These are phyloP conservation scores for Trichomonas tenax DNA, from an alignment of 208 protist species.

Conservation along the genomic window DNA sequence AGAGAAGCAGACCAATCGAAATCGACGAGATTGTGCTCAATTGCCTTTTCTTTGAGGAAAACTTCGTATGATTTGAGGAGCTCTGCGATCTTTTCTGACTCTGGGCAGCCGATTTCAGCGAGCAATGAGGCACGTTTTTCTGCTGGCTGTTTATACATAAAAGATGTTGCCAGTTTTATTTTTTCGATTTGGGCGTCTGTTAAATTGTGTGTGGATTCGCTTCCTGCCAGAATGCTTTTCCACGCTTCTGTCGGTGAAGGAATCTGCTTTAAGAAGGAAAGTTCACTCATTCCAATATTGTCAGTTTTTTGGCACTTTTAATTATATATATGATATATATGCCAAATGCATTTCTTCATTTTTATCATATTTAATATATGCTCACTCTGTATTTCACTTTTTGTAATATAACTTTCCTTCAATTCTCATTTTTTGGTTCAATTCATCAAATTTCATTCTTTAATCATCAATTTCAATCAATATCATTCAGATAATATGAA, in stretches of 20 bases:
- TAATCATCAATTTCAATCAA: too few relatives aligned
- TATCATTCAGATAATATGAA: too few relatives aligned
- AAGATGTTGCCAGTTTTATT: not conserved
- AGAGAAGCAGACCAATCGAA: constrained; percentile 3
- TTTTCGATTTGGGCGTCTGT: not conserved
- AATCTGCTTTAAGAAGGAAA: not conserved
- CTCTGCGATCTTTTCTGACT: not conserved
- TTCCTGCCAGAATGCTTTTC: not conserved
- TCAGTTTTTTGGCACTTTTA: not conserved
- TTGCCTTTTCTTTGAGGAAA: not conserved
- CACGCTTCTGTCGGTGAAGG: not conserved
- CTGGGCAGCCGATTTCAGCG: not conserved
- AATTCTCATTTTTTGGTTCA: too few relatives aligned
- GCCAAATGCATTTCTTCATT: too few relatives aligned
- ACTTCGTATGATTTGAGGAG: not conserved
- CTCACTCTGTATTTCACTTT: too few relatives aligned
- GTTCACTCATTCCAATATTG: not conserved
- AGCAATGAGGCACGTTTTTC: not conserved
- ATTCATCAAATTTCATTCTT: too few relatives aligned
- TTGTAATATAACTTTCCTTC: too few relatives aligned
- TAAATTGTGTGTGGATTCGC: not conserved
- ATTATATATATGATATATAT: too few relatives aligned
- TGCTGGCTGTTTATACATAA: not conserved
- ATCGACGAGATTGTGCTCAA: not conserved
- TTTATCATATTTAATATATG: too few relatives aligned